Evolutionary conservation across 2,329 filamentous ascomycete species (phyloP).

Genomic region (Colletotrichum horii): DNA sequence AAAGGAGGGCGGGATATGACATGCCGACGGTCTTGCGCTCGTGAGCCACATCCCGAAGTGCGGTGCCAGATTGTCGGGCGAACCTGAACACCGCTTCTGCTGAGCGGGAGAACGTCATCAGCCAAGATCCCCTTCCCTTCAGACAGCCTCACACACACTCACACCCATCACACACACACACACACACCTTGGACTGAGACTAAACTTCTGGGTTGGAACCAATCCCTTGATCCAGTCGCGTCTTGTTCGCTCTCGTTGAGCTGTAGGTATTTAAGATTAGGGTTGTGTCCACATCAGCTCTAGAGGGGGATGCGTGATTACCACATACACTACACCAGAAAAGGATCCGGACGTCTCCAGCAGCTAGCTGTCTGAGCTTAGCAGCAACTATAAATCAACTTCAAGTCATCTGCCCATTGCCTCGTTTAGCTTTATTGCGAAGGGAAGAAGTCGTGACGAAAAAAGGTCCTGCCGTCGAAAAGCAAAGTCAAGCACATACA

Average conservation of each 20-base stretch:
- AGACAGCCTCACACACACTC: not conserved
- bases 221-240: not conserved
- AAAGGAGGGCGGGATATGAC: not conserved
- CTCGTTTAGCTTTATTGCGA: not conserved
- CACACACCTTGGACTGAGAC: not conserved
- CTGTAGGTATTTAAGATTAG: conserved; percentile 14
- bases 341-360: not conserved
- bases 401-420: not conserved
- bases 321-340: not conserved
- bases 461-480: not conserved
- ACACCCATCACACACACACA: not conserved
- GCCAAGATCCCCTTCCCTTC: not conserved
- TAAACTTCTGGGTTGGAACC: not conserved
- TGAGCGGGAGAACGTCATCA: not conserved
- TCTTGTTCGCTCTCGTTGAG: not conserved
- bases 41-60: not conserved
- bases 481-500: not conserved
- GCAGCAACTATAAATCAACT: not conserved
- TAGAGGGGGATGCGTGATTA: not conserved
- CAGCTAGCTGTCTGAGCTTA: not conserved
- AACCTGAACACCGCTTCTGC: not conserved
- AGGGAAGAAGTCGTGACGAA: not conserved
- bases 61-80: not conserved
- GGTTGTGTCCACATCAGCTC: not conserved
- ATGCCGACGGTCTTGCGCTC: not conserved